Evolutionary conservation across 163 green algal genomes (phyloP).

Genomic region (Picocystis sp.): DNA sequence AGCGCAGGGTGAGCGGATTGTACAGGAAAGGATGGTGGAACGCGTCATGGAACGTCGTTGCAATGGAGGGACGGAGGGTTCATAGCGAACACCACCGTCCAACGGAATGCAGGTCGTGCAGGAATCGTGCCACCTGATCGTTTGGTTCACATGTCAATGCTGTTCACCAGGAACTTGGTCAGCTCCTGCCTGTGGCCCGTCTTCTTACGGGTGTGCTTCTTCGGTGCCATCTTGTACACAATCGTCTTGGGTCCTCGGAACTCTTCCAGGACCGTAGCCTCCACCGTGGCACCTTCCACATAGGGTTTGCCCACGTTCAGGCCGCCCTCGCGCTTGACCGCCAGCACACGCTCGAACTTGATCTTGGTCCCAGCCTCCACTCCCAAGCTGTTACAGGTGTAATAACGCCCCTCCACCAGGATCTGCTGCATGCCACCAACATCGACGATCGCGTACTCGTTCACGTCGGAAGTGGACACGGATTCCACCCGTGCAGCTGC

Average conservation of each 20-base stretch:
- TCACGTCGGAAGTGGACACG: neutral
- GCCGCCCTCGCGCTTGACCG: constrained; percentile 25
- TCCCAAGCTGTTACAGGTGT: constrained; percentile 69
- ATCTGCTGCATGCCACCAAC: constrained; percentile 78
- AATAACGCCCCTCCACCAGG: constrained; percentile 74
- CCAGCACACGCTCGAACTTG: constrained; percentile 75
- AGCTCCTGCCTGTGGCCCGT: constrained; percentile 67
- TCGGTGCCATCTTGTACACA: constrained; percentile 82
- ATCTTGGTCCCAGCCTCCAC: constrained; percentile 65
- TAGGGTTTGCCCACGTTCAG: constrained; percentile 63
- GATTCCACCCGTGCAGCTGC: no score
- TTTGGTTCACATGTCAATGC: constrained; percentile 1
- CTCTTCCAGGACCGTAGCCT: constrained; percentile 80
- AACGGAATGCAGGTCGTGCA: no score
- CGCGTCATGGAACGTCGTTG: no score
- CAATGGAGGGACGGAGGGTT: no score
- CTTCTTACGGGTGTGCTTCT: constrained; percentile 79
- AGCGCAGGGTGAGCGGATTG: no score
- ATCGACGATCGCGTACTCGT: constrained; percentile 40
- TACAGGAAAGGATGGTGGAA: no score
- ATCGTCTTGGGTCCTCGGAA: constrained; percentile 69
- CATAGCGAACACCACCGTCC: no score
- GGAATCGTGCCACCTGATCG: no score
- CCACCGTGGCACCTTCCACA: constrained; percentile 55
- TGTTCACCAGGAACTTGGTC: constrained; percentile 74